phyloP scores from a whole-genome alignment of 768 basidiomycete genomes.

The Lentinula edodes region DNA sequence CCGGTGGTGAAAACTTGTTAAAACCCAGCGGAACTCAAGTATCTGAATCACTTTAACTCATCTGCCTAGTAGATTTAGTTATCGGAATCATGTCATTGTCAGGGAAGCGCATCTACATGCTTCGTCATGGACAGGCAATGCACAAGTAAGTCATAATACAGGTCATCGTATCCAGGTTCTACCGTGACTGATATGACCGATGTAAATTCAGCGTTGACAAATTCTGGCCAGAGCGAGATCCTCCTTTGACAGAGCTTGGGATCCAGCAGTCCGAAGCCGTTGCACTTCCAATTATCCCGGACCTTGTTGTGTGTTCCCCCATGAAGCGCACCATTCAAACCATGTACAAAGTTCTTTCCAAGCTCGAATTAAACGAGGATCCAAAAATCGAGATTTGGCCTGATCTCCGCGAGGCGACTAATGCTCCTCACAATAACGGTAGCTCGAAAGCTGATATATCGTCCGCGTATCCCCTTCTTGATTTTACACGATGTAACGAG shows the following conservation, averaged over 20 bases:
- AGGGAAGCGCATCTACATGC: slow-evolving; percentile 8
- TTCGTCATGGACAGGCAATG: slow-evolving; percentile 13
- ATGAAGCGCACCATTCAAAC: slow-evolving; percentile 15
- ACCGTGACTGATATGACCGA: background rate
- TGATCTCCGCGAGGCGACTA: slow-evolving; percentile 13
- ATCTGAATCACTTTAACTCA: too few relatives aligned
- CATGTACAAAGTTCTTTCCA: slow-evolving; percentile 4
- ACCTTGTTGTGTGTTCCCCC: slow-evolving; percentile 14
- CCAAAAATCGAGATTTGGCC: slow-evolving; percentile 12
- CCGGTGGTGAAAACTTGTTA: too few relatives aligned
- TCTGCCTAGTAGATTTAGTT: too few relatives aligned
- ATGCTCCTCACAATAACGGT: slow-evolving; percentile 13
- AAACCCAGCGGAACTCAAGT: too few relatives aligned
- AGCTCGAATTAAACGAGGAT: background rate
- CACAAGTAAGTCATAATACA: slow-evolving; percentile 6
- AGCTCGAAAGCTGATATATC: slow-evolving; percentile 6
- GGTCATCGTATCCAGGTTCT: background rate
- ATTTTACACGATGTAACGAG: slow-evolving; percentile 12
- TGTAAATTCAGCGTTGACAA: slow-evolving; percentile 9
- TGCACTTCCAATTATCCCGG: slow-evolving; percentile 5
- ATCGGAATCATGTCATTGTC: background rate
- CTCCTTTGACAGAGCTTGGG: slow-evolving; percentile 12
- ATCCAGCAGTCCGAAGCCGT: slow-evolving; percentile 8
- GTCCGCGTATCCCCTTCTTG: slow-evolving; percentile 6
- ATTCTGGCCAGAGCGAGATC: slow-evolving; percentile 12